A percentile compares a stretch with the other conserved stretches of the same genome.
phyloP scores from a whole-genome alignment of 1,139 yeast species.

The Pichia sp. region DNA sequence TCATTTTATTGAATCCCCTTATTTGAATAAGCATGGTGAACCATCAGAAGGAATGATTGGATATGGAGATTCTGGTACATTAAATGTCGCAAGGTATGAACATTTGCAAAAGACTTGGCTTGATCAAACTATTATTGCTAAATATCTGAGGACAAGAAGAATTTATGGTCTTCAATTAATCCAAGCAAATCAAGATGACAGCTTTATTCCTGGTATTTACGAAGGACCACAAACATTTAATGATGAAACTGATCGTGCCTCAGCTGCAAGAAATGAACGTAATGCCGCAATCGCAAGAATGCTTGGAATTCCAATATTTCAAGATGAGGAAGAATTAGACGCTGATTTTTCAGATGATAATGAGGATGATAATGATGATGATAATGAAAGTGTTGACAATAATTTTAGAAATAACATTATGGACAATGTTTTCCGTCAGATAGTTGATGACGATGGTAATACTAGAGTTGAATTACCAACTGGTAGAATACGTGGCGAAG shows the following conservation, averaged over 20 bases:
- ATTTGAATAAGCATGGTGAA: slow-evolving; percentile 68
- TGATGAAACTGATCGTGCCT: neutral
- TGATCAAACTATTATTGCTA: slow-evolving; percentile 27
- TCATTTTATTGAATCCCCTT: slow-evolving; percentile 41
- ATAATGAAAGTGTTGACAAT: slow-evolving; percentile 1
- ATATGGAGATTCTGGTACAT: slow-evolving; percentile 48
- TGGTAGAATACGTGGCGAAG: neutral
- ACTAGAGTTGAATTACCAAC: neutral
- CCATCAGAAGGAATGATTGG: slow-evolving; percentile 48
- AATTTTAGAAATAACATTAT: slow-evolving; percentile 5
- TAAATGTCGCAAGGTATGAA: slow-evolving; percentile 46
- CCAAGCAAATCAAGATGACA: neutral
- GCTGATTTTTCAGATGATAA: neutral
- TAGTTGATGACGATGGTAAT: slow-evolving; percentile 6
- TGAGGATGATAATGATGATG: slow-evolving; percentile 2
- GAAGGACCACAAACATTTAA: neutral
- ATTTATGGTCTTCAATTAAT: neutral
- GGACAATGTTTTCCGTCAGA: no score
- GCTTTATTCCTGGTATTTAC: slow-evolving; percentile 13
- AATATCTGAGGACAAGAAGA: neutral
- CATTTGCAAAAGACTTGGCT: slow-evolving; percentile 56
- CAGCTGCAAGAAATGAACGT: neutral
- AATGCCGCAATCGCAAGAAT: neutral
- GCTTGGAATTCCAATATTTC: neutral
- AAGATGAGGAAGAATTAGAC: neutral